Evolutionary conservation across 345 rosid genomes (phyloP).

Genomic region (Rhizophora mangle): DNA sequence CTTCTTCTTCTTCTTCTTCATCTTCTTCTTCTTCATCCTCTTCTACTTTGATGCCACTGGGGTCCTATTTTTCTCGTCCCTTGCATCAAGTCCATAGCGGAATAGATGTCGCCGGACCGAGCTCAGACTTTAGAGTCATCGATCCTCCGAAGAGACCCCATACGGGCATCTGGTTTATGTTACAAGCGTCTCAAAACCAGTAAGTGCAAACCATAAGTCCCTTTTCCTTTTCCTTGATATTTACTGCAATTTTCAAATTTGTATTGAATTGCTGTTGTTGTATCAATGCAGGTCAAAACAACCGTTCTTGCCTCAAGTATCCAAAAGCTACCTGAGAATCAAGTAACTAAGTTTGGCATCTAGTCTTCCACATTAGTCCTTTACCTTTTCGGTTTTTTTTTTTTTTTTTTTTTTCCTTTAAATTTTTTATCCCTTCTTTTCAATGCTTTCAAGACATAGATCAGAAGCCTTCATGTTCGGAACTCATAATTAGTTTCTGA

Average conservation of each 20-base stretch:
- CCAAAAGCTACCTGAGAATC: constrained; percentile 96
- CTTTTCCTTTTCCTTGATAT: not conserved
- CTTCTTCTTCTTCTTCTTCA: constrained; percentile 23
- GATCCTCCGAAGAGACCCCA: constrained; percentile 79
- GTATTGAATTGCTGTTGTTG: not conserved
- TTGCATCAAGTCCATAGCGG: constrained; percentile 45
- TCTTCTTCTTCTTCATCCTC: constrained; percentile 40
- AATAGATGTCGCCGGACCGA: constrained; percentile 55
- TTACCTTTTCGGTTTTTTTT: not conserved
- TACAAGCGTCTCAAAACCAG: constrained; percentile 92
- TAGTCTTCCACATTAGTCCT: not conserved
- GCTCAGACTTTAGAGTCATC: constrained; percentile 62
- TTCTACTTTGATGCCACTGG: constrained; percentile 52
- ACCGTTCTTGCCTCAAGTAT: constrained; percentile 90
- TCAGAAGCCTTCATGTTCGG: not conserved
- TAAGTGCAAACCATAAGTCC: constrained; percentile 40
- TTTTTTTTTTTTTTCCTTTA: not conserved
- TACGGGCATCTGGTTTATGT: constrained; percentile 94
- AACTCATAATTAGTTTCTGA: constrained; percentile 6
- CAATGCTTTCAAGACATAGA: not conserved
- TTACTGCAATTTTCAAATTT: not conserved
- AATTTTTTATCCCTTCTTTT: not conserved
- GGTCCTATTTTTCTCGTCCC: constrained; percentile 55
- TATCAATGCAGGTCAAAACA: constrained; percentile 66
- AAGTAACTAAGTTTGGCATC: constrained; percentile 46